Base-by-base conservation (phyloP, 495 filamentous ascomycete genomes). In the Penicillium subrubescens region DNA sequence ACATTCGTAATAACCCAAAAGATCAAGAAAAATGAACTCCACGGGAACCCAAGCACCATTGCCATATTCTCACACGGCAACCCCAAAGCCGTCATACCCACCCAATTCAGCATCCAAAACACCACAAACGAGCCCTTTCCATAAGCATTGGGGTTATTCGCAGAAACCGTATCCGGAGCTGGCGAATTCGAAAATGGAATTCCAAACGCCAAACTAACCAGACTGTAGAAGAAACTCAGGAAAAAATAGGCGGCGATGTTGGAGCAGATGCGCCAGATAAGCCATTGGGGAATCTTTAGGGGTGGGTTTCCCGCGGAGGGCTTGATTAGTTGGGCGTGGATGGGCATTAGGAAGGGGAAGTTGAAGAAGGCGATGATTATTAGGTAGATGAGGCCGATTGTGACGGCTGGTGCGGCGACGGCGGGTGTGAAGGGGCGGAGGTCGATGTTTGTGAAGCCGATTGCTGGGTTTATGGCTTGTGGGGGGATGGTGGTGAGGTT, bases 1-100 rank as follows among this genome's bases (percentile, higher is more conserved):
- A 91, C 87, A 70, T 92, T 92, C 3, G 85, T 87, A 57, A 91
- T 89, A 31, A 91, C 87, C 89, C 88, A 92, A 70, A 91, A 92
- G 62, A 92, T 90, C 4, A 92, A 71, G 83, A 89, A 92, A 17
- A 90, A 75, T 1, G 87, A 82, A 11, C 86, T 89, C 85, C 86
- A 92, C 0, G 88, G 89, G 59, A 83, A 77, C 0, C 89, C 89
- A 4, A 90, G 69, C 15, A 90, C 66, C 88, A 91, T 92, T 0
- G 84, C 87, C 68, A 89, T 87, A 65, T 91, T 92, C 79, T 91
- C 88, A 62, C 87, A 90, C 0, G 89, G 88, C 5, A 91, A 76
- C 0, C 89, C 88, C 11, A 92, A 69, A 0, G 87, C 87, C 21
- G 79, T 80, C 89, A 92, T 91, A 5, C 89, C 89, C 2, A 87